phyloP scores from a whole-genome alignment of 495 filamentous ascomycete species.

The Trichoderma erinaceum region DNA sequence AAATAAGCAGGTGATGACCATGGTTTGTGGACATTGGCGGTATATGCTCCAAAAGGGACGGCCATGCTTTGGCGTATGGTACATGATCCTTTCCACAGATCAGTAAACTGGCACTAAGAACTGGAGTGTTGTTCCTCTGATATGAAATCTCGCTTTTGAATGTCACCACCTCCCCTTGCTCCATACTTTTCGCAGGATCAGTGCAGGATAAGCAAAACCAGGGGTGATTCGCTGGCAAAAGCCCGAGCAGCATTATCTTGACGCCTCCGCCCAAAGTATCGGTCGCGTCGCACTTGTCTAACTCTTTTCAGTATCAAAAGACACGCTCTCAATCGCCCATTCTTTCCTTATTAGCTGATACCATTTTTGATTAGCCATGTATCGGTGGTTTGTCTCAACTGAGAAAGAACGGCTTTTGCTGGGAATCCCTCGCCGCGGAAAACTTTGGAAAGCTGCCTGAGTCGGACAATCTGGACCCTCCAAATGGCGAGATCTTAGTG shows the following conservation, averaged over 20 bases:
- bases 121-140: background rate
- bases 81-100: background rate
- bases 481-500: background rate
- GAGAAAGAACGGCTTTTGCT: background rate
- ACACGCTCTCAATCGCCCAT: background rate
- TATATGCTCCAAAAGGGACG: no score
- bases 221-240: background rate
- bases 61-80: no score
- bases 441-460: background rate
- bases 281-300: background rate
- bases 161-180: background rate
- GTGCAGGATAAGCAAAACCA: background rate
- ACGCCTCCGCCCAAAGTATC: background rate
- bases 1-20: background rate
- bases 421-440: background rate
- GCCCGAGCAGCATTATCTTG: background rate
- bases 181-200: background rate
- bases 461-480: constrained; percentile 5
- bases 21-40: background rate
- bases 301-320: background rate
- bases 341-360: background rate
- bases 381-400: background rate
- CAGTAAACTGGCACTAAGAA: background rate
- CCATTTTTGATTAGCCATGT: background rate
- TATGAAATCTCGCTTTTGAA: background rate